Base-by-base conservation (phyloP, 2,329 filamentous ascomycete genomes). In the Aureobasidium sp. region DNA sequence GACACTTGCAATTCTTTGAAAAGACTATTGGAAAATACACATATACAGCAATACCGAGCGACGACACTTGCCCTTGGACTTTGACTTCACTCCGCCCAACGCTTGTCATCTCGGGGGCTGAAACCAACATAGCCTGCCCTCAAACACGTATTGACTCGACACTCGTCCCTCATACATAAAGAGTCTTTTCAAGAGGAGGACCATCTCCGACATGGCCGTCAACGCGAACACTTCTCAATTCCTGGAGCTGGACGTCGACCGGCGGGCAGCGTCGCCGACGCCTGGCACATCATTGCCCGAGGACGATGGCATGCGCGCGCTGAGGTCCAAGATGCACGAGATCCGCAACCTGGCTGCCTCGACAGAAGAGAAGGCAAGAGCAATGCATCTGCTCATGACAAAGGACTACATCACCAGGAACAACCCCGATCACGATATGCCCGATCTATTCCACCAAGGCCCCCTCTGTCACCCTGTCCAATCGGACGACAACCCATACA, bases 321-420 rank as follows among this genome's bases (percentile, higher is more conserved):
- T 81, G 47, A 73, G 79, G 31, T 71, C 71, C 60, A 74, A 78
- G 68, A 75, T 81, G 66, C 78, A 80, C 53, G 70, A 78, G 62
- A 79, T 81, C 61, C 71, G 75, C 63, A 72, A 74, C 49, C 66
- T 80, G 61, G 71, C 72, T 0, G 68, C 77, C 12, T 72, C 75
- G 29, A 78, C 76, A 24, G 75, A 77, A 60, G 79, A 80, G 65
- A 79, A 79, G 66, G 79, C 79, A n/a, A 71, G 70, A 62, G 70
- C 75, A 67, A 78, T 81, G 70, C 79, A 81, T 66, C 65, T 67
- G 40, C 69, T 81, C 62, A 81, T 81, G 78, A 79, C 73, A 50
- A 75, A 78, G 66, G 74, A 77, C 59, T 81, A 79, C 67, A 69
- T 70, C 37, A 60, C 65, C 22, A 35, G 59, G 40, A 62, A 63